phyloP scores from a whole-genome alignment of 2,329 filamentous ascomycete genomes.

The Hypoxylon sp. region DNA sequence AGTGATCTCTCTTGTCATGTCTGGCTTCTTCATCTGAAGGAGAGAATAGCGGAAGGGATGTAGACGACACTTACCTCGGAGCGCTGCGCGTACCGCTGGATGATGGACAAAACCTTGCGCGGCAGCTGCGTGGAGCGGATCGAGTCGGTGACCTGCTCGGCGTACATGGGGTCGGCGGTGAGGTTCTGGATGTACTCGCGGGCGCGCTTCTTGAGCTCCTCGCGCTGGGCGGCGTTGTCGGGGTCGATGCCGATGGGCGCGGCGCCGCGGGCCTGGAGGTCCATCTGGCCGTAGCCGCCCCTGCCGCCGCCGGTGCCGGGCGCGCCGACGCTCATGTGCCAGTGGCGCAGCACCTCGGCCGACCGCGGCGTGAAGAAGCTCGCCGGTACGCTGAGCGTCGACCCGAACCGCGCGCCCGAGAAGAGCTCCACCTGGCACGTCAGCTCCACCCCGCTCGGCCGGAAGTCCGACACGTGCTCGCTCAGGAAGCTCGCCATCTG shows the following conservation, averaged over 20 bases:
- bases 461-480: slow-evolving; percentile 58
- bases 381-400: slow-evolving; percentile 57
- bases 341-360: slow-evolving; percentile 59
- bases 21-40: neutral
- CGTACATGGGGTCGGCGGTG: slow-evolving; percentile 56
- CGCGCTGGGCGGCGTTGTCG: slow-evolving; percentile 51
- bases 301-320: too few species aligned
- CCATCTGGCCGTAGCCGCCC: slow-evolving; percentile 51
- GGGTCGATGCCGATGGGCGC: slow-evolving; percentile 61
- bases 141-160: slow-evolving; percentile 59
- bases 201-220: slow-evolving; percentile 55
- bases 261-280: slow-evolving; percentile 53
- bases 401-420: slow-evolving; percentile 54
- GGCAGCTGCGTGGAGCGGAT: slow-evolving; percentile 57
- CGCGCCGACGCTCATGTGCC: slow-evolving; percentile 53
- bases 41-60: neutral
- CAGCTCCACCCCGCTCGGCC: slow-evolving; percentile 51
- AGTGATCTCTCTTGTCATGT: too few species aligned
- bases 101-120: slow-evolving; percentile 55
- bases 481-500: slow-evolving; percentile 57
- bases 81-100: slow-evolving; percentile 56
- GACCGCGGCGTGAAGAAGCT: slow-evolving; percentile 61
- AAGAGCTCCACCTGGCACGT: slow-evolving; percentile 57
- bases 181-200: slow-evolving; percentile 60
- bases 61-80: slow-evolving; percentile 54